phyloP scores from a whole-genome alignment of 371 early-diverging fungal species.

The Saksenaea vasiformis region DNA sequence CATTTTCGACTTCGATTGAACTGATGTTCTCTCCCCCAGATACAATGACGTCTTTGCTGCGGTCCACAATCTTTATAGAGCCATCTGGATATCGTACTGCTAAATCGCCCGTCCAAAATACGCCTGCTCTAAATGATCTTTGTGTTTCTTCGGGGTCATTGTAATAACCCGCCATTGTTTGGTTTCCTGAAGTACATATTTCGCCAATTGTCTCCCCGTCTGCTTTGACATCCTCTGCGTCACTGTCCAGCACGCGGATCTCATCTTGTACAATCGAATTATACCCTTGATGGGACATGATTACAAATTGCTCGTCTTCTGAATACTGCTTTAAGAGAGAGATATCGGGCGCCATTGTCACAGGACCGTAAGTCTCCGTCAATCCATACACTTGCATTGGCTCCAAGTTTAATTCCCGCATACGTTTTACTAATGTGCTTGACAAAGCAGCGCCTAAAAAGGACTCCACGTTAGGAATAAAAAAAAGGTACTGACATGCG shows the following conservation, averaged over 20 bases:
- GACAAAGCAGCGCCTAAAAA: conserved; percentile 51
- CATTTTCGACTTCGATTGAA: conserved; percentile 54
- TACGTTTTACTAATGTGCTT: conserved; percentile 37
- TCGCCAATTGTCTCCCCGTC: conserved; percentile 55
- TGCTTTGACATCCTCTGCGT: conserved; percentile 43
- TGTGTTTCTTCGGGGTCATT: conserved; percentile 50
- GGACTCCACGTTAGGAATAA: neutral
- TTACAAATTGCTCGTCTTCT: conserved; percentile 29
- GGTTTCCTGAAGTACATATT: conserved; percentile 53
- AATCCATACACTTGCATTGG: conserved; percentile 60
- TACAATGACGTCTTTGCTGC: conserved; percentile 59
- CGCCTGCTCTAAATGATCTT: conserved; percentile 54
- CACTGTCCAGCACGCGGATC: conserved; percentile 43
- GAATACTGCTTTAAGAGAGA: conserved; percentile 21
- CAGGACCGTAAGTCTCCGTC: conserved; percentile 54
- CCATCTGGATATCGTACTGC: conserved; percentile 58
- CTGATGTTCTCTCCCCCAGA: conserved; percentile 65
- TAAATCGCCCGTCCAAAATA: conserved; percentile 61
- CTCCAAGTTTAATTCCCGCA: conserved; percentile 44
- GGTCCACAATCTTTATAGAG: conserved; percentile 53
- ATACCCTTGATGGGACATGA: conserved; percentile 53
- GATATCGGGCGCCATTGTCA: conserved; percentile 28
- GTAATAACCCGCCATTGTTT: conserved; percentile 45
- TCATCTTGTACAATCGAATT: conserved; percentile 48
- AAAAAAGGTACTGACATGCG: neutral